A percentile compares a stretch with the other conserved stretches of the same genome.
These are phyloP conservation scores for Eimeria acervulina DNA, from an alignment of 169 alveolate genomes.

Conservation along the genomic window DNA sequence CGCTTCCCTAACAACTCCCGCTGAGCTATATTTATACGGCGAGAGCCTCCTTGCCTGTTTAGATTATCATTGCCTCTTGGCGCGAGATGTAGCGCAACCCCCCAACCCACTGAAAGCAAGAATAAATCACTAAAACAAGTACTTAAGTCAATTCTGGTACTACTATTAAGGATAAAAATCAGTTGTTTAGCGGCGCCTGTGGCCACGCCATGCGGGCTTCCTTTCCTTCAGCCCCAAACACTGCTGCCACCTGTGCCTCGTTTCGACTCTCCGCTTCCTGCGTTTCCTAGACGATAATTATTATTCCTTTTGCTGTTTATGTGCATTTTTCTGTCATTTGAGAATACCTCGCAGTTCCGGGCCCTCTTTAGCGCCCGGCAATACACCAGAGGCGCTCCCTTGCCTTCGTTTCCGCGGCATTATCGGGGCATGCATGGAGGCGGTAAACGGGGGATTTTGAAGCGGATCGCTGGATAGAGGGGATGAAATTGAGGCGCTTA, in stretches of 20 bases:
- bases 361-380: neutral
- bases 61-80: neutral
- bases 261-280: neutral
- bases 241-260: constrained; percentile 18
- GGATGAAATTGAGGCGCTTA: neutral
- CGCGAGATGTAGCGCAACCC: neutral
- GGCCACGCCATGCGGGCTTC: neutral
- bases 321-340: neutral
- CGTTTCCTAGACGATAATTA: neutral
- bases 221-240: constrained; percentile 13
- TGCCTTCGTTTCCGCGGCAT: neutral
- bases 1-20: neutral
- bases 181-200: neutral
- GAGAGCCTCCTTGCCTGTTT: neutral
- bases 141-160: no score
- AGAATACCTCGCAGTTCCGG: neutral
- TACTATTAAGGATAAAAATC: neutral
- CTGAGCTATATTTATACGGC: neutral
- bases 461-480: neutral
- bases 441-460: neutral
- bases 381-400: neutral
- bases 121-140: neutral
- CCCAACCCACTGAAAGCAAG: neutral
- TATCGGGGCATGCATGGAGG: neutral
- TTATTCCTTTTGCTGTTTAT: neutral